Conservation (phyloP, 768 basidiomycete species). For the Gloeopeniophorella convolvens region DNA sequence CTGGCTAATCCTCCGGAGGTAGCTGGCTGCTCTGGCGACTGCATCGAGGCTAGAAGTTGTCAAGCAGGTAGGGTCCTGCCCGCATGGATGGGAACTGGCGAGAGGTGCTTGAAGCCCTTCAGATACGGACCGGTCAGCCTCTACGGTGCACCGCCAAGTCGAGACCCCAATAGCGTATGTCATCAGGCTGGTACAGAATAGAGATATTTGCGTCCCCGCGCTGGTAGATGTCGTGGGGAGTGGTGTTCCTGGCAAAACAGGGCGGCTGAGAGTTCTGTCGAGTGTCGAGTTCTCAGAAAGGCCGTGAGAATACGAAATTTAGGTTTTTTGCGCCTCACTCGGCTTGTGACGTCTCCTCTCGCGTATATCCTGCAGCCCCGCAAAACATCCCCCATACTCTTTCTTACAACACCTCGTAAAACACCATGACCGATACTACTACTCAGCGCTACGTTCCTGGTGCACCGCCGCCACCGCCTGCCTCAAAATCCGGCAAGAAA, state of each 20-base stretch:
- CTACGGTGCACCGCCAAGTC: too few relatives aligned
- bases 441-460: conserved; percentile 64
- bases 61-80: background rate
- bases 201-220: too few relatives aligned
- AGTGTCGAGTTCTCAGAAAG: background rate
- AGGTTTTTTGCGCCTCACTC: background rate
- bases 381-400: background rate
- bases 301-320: conserved; percentile 19
- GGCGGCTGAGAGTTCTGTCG: too few relatives aligned
- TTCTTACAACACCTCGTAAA: background rate
- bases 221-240: too few relatives aligned
- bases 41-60: background rate
- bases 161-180: too few relatives aligned
- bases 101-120: background rate
- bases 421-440: conserved; percentile 31
- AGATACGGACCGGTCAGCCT: conserved; percentile 15
- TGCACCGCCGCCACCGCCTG: conserved; percentile 56
- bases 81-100: too few relatives aligned
- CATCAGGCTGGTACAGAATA: background rate
- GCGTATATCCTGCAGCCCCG: background rate
- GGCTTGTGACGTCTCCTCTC: background rate
- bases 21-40: conserved; percentile 5
- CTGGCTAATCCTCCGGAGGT: conserved; percentile 2
- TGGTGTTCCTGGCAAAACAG: too few relatives aligned
- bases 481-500: conserved; percentile 57